phyloP scores from a whole-genome alignment of 2,329 filamentous ascomycete species.

The Elsinoe arachidis region DNA sequence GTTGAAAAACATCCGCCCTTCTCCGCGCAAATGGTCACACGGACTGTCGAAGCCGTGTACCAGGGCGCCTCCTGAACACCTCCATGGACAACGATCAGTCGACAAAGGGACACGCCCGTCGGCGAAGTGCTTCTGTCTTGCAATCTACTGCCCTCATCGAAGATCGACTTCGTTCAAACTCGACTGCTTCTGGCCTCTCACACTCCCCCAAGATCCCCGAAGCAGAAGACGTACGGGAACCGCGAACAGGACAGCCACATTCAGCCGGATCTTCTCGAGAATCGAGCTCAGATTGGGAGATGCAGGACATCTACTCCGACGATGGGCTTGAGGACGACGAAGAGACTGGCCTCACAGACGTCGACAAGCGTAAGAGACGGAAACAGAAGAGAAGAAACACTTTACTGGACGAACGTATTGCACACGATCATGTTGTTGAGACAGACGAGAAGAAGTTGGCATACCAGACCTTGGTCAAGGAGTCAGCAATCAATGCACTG shows the following conservation, averaged over 20 bases:
- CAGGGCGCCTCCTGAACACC: conserved; percentile 1
- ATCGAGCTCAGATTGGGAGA: conserved; percentile 46
- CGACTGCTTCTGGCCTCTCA: conserved; percentile 14
- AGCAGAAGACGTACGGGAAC: conserved; percentile 21
- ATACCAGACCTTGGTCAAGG: conserved; percentile 62
- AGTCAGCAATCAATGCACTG: conserved; percentile 63
- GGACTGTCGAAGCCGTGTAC: conserved; percentile 1
- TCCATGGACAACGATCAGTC: conserved; percentile 12
- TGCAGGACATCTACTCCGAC: conserved; percentile 54
- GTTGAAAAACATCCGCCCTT: not conserved
- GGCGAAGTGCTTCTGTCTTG: conserved; percentile 12
- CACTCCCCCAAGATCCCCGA: conserved; percentile 22
- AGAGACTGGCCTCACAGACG: conserved; percentile 73
- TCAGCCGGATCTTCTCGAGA: conserved; percentile 15
- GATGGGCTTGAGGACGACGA: conserved; percentile 71
- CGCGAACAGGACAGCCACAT: not conserved
- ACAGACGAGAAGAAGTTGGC: conserved; percentile 66
- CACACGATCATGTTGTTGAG: conserved; percentile 51
- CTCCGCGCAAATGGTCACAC: conserved; percentile 10
- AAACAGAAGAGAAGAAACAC: conserved; percentile 57
- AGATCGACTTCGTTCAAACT: conserved; percentile 8
- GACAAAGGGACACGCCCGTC: conserved; percentile 12
- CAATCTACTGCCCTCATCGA: not conserved
- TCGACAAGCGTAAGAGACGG: conserved; percentile 60
- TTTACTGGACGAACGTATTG: conserved; percentile 61